Evolutionary conservation across 2,329 filamentous ascomycete species (phyloP).

Genomic region (Lasiodiplodia sp.): DNA sequence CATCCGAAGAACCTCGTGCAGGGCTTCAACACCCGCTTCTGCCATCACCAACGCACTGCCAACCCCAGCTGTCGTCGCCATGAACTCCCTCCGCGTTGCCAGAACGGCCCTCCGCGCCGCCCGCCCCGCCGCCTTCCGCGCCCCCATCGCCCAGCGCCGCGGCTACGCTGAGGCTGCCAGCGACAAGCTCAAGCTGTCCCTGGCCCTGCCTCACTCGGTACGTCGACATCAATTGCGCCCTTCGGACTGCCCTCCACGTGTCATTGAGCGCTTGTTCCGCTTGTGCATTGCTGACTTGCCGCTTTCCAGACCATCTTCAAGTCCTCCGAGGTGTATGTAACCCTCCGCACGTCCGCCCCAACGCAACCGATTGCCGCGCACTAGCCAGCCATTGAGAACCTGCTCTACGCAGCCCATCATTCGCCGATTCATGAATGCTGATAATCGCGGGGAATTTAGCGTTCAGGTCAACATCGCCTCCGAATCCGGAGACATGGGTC

Average conservation of each 20-base stretch:
- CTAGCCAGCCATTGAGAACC: conserved; percentile 3
- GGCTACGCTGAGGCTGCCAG: conserved; percentile 73
- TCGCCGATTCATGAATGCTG: conserved; percentile 38
- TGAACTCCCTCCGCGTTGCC: conserved; percentile 95
- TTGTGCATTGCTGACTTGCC: not conserved
- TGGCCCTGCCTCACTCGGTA: conserved; percentile 99
- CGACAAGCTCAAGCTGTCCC: conserved; percentile 89
- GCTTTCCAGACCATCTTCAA: conserved; percentile 69
- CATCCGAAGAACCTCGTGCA: conserved; percentile 29
- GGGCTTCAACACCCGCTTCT: conserved; percentile 17
- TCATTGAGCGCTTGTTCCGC: not conserved
- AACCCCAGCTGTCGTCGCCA: conserved; percentile 52
- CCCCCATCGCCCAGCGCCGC: conserved; percentile 77
- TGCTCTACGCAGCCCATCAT: conserved; percentile 7
- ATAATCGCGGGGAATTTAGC: conserved; percentile 55
- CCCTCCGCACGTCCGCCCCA: conserved; percentile 39
- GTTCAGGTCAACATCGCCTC: conserved; percentile 99
- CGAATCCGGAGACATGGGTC: conserved; percentile 98
- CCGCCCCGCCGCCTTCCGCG: conserved; percentile 75
- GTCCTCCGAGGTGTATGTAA: conserved; percentile 72
- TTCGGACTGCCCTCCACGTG: not conserved
- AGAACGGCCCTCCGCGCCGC: conserved; percentile 84
- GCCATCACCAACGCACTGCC: conserved; percentile 27
- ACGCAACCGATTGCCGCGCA: conserved; percentile 23
- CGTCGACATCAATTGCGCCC: conserved; percentile 44